Percentiles rank a stretch among this genome's conserved stretches.
phyloP scores from a whole-genome alignment of 75 land plant genomes.

The Picea glauca region DNA sequence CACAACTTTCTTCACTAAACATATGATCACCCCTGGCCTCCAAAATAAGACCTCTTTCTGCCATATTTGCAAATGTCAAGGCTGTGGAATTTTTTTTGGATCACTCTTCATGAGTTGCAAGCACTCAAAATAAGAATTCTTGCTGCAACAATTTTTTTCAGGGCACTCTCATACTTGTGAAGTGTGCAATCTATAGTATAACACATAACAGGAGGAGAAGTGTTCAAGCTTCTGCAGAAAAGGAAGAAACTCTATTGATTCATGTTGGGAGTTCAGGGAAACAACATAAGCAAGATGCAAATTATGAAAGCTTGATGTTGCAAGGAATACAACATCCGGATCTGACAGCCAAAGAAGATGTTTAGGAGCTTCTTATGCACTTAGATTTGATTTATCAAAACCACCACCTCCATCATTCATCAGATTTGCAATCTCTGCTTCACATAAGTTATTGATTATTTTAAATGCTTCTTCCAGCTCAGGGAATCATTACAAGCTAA shows the following conservation, averaged over 20 bases:
- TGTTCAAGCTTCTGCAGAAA: conserved; percentile 70
- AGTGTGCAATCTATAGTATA: conserved; percentile 83
- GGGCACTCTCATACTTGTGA: conserved; percentile 72
- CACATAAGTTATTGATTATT: no score
- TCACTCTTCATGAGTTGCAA: conserved; percentile 71
- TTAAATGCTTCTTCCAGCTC: no score
- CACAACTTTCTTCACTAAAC: conserved; percentile 57
- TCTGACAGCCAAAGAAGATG: no score
- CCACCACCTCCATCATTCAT: no score
- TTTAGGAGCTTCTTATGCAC: no score
- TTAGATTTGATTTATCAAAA: no score
- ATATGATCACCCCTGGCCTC: conserved; percentile 96
- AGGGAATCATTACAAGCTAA: no score
- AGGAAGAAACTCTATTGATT: conserved; percentile 98
- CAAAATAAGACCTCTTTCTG: conserved; percentile 41
- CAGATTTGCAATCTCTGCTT: no score
- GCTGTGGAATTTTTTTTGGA: conserved; percentile 75
- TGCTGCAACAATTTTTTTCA: conserved; percentile 64
- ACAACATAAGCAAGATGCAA: conserved; percentile 93
- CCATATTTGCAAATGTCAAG: conserved; percentile 53
- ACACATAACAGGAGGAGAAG: conserved; percentile 69
- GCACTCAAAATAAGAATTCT: conserved; percentile 70
- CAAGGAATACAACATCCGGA: no score
- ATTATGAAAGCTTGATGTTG: conserved; percentile 89
- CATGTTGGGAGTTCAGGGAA: no score